Conservation (phyloP, 1,284 basidiomycete species). For the Erythrobasidium hasegawianum region DNA sequence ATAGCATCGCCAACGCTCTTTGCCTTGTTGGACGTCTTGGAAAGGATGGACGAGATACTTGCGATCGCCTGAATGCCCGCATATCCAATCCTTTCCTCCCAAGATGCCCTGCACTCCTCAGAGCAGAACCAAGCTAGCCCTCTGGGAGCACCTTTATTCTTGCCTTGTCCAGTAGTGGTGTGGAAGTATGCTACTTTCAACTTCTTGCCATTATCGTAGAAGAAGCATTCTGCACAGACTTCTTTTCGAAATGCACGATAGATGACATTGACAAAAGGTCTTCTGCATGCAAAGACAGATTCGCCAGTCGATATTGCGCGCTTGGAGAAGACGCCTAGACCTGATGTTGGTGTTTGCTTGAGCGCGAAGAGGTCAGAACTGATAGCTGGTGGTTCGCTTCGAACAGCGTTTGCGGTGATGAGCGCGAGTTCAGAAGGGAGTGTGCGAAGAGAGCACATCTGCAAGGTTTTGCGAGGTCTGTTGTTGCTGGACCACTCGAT, state of each 20-base stretch:
- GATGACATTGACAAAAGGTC: conserved; percentile 49
- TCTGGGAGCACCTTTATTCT: neutral
- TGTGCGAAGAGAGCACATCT: neutral
- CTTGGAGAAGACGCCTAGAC: conserved; percentile 18
- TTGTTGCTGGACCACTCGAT: too few relatives aligned
- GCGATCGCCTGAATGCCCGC: conserved; percentile 11
- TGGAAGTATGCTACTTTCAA: conserved; percentile 34
- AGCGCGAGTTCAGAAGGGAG: conserved; percentile 22
- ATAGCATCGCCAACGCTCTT: neutral
- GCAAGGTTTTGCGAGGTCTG: too few relatives aligned
- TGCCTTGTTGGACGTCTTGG: conserved; percentile 7
- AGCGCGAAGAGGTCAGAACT: conserved; percentile 1
- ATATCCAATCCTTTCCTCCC: conserved; percentile 7
- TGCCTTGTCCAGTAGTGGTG: conserved; percentile 6
- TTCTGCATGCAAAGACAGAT: neutral
- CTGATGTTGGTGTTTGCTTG: conserved; percentile 7
- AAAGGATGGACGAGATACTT: neutral
- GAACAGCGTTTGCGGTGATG: conserved; percentile 8
- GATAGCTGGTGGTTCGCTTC: conserved; percentile 3
- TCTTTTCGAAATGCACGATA: conserved; percentile 40
- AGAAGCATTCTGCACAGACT: conserved; percentile 42
- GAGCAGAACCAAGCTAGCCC: conserved; percentile 25
- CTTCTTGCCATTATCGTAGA: conserved; percentile 39
- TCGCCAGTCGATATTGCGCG: conserved; percentile 3
- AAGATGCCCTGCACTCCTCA: neutral